These are phyloP conservation scores for Neonectria faginata DNA, from an alignment of 2,329 filamentous ascomycete genomes.

Conservation along the genomic window DNA sequence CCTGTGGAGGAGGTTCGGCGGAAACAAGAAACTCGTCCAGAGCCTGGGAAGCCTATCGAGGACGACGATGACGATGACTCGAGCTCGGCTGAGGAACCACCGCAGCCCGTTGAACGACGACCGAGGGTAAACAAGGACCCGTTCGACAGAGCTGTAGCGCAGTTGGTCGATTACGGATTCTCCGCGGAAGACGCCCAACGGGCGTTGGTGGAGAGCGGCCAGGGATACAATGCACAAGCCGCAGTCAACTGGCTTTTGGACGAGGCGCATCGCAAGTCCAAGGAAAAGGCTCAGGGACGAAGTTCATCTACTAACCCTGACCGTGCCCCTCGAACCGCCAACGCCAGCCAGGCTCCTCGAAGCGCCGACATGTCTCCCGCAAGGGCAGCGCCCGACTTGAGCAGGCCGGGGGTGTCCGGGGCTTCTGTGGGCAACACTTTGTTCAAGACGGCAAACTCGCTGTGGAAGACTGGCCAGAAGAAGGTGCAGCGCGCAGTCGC, in stretches of 20 bases:
- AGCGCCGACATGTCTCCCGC: slow-evolving; percentile 68
- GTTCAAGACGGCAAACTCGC: slow-evolving; percentile 91
- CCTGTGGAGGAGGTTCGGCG: slow-evolving; percentile 73
- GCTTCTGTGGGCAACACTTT: slow-evolving; percentile 84
- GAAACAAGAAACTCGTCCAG: slow-evolving; percentile 58
- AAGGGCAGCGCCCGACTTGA: slow-evolving; percentile 75
- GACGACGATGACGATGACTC: slow-evolving; percentile 59
- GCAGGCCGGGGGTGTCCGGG: slow-evolving; percentile 82
- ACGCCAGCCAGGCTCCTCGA: slow-evolving; percentile 40
- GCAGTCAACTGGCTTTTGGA: slow-evolving; percentile 92
- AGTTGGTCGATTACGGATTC: slow-evolving; percentile 96
- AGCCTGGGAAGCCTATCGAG: slow-evolving; percentile 69
- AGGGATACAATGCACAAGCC: slow-evolving; percentile 82
- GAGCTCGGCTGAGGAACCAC: slow-evolving; percentile 58
- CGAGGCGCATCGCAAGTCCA: slow-evolving; percentile 87
- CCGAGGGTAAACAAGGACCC: slow-evolving; percentile 50
- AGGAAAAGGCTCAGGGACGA: slow-evolving; percentile 73
- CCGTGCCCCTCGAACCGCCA: slow-evolving; percentile 37
- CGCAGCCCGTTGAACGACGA: slow-evolving; percentile 39
- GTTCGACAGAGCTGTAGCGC: slow-evolving; percentile 83
- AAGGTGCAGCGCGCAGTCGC: slow-evolving; percentile 92
- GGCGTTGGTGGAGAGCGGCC: slow-evolving; percentile 83
- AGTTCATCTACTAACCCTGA: slow-evolving; percentile 55
- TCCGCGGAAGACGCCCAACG: slow-evolving; percentile 83
- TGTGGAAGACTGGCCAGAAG: slow-evolving; percentile 96